These are phyloP conservation scores for Plantago coronopus DNA, from an alignment of 305 asterid genomes.

Conservation along the genomic window DNA sequence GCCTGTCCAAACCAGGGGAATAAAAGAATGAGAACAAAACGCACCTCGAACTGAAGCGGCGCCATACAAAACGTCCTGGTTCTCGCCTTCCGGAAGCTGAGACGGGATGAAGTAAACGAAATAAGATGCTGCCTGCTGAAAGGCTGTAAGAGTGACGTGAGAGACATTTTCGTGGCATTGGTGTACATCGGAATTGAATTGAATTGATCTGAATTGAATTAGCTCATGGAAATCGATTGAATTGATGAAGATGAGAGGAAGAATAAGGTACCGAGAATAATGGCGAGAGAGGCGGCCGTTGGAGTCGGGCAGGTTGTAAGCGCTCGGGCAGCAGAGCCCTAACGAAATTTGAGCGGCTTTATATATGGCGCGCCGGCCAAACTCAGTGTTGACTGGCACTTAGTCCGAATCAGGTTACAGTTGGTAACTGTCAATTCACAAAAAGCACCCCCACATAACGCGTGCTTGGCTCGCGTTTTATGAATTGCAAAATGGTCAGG, in stretches of 20 bases:
- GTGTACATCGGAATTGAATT: not conserved
- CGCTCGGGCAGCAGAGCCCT: slow-evolving; percentile 7
- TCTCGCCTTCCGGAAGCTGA: too few species aligned
- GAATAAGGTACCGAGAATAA: not conserved
- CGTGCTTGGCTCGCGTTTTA: too few species aligned
- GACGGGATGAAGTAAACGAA: too few species aligned
- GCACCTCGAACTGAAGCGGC: slow-evolving; percentile 57
- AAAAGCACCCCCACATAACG: too few species aligned
- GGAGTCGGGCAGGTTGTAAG: not conserved
- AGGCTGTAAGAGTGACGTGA: too few species aligned
- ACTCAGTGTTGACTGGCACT: not conserved
- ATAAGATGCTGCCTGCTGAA: too few species aligned
- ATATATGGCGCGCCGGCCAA: slow-evolving; percentile 14
- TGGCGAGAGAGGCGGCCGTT: slow-evolving; percentile 13
- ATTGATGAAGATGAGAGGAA: not conserved
- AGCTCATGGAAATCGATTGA: not conserved
- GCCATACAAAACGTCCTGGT: slow-evolving; percentile 30
- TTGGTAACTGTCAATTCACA: too few species aligned
- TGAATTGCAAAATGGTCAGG: too few species aligned
- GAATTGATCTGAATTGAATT: not conserved
- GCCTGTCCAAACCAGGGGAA: not conserved
- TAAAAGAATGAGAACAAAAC: slow-evolving; percentile 1
- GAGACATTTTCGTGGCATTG: too few species aligned
- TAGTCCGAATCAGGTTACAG: too few species aligned
- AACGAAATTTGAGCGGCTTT: slow-evolving; percentile 1